phyloP scores from a whole-genome alignment of 768 basidiomycete species.

The Tulasnella calospora region DNA sequence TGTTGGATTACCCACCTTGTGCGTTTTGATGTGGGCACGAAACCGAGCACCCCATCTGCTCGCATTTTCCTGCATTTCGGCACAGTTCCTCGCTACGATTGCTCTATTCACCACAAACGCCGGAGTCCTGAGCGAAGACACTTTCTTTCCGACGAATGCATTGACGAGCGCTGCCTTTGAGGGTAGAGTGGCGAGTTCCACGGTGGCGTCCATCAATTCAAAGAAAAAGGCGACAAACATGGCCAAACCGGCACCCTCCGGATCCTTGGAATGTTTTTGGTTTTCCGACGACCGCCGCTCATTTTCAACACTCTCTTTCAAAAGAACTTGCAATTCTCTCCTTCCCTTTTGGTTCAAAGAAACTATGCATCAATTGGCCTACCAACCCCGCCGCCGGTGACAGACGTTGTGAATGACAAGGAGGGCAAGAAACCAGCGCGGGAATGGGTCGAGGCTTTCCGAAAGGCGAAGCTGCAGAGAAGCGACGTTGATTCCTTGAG shows the following conservation, averaged over 20 bases:
- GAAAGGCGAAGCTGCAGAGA: conserved; percentile 45
- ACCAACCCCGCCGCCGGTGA: not conserved
- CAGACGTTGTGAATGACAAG: not conserved
- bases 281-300: not conserved
- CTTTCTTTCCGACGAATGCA: conserved; percentile 51
- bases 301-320: not conserved
- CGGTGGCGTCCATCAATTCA: conserved; percentile 1
- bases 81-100: conserved; percentile 68
- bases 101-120: conserved; percentile 72
- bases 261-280: not conserved
- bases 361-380: not conserved
- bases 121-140: conserved; percentile 64
- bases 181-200: not conserved
- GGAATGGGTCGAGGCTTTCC: conserved; percentile 53
- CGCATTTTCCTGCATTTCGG: conserved; percentile 62
- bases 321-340: not conserved
- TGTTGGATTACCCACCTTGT: conserved; percentile 50
- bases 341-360: not conserved
- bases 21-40: conserved; percentile 79
- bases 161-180: conserved; percentile 2
- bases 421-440: conserved; percentile 48
- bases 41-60: conserved; percentile 64
- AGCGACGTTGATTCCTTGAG: conserved; percentile 52
- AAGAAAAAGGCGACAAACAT: not conserved
- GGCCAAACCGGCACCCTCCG: not conserved